Evolutionary conservation across 2,329 filamentous ascomycete species (phyloP), one percentile per base, ranked within the genome.

Genomic region (Metarhizium brunneum): DNA sequence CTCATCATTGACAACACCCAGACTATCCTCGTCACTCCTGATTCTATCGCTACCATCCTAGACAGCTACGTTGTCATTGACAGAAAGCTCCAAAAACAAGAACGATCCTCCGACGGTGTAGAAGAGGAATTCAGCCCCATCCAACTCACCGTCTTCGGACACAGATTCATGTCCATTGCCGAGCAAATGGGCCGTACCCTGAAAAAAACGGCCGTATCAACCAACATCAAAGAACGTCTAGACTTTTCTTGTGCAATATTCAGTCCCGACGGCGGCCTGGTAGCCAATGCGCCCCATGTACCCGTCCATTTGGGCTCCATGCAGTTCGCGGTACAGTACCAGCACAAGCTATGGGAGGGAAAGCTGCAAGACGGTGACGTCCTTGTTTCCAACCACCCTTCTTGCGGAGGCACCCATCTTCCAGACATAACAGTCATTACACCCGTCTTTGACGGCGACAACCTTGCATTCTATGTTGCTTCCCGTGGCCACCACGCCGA

Each of bases 201-300:
- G n/a, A 86, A 91, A 64, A 90, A 90, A 71, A 90, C 87, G 0
- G 85, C 83, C 61, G 85, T 92, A 14, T 86, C 82, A 55, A 89
- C 85, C 0, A 92, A 91, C 62, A 87, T 92, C 67, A 88, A 92
- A 63, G 89, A 92, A 65, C 80, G 88, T 3, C 76, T 92, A 1
- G 88, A 92, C 65, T 92, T 91, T 65, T 90, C 86, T 1, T 92
- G 88, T 61, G 88, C 88, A 2, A 74, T 92, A 0, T 92, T 92
- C 64, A 86, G 88, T 76, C 84, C 8, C 69, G 85, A 86, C 25
- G 88, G 87, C 14, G 85, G 85, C 0, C 74, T 91, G 0, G 87
- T 90, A 1, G 86, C 86, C 4, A 90, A 90, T 65, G 82, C 87
- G 6, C 88, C 88, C 0, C 87, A 91, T 71, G 75, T 91, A 1